Evolutionary conservation across 2,329 filamentous ascomycete species (phyloP).

Genomic region (Alternaria solani): DNA sequence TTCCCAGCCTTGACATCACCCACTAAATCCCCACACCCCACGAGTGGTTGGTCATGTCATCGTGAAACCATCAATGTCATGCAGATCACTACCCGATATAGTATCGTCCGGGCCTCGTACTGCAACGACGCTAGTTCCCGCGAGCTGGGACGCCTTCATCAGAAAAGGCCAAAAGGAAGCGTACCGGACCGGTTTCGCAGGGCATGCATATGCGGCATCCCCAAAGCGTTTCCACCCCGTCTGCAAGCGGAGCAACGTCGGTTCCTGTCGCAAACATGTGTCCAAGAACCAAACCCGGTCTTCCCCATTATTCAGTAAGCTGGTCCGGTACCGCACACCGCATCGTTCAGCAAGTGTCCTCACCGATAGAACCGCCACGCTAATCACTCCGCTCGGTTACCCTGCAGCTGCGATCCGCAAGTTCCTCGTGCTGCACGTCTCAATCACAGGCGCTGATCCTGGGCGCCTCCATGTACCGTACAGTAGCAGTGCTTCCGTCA

Average conservation of each 20-base stretch:
- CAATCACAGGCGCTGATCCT: constrained; percentile 18
- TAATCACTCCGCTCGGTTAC: constrained; percentile 7
- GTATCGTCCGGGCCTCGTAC: constrained; percentile 18
- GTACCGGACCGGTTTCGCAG: constrained; percentile 4
- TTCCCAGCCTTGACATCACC: constrained; percentile 3
- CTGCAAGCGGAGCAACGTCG: background rate
- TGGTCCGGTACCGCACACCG: constrained; percentile 11
- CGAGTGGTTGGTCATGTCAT: constrained; percentile 13
- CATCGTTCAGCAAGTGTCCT: constrained; percentile 4
- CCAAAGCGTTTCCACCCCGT: background rate
- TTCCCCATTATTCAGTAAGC: background rate
- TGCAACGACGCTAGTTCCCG: constrained; percentile 7
- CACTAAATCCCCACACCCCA: constrained; percentile 18
- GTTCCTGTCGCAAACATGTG: background rate
- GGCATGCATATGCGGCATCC: background rate
- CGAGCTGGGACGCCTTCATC: constrained; percentile 4
- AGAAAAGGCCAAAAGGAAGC: constrained; percentile 5
- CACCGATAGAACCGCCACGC: background rate
- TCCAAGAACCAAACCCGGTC: background rate
- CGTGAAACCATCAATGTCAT: constrained; percentile 5
- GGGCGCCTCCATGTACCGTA: constrained; percentile 6
- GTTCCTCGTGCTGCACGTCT: constrained; percentile 11
- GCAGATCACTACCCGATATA: constrained; percentile 21
- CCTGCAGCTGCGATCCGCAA: constrained; percentile 20
- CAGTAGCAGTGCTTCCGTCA: background rate